A percentile compares a stretch with the other conserved stretches of the same genome.
phyloP scores from a whole-genome alignment of 352 stramenopile genomes.

The Phytopythium cucurbitacearum region DNA sequence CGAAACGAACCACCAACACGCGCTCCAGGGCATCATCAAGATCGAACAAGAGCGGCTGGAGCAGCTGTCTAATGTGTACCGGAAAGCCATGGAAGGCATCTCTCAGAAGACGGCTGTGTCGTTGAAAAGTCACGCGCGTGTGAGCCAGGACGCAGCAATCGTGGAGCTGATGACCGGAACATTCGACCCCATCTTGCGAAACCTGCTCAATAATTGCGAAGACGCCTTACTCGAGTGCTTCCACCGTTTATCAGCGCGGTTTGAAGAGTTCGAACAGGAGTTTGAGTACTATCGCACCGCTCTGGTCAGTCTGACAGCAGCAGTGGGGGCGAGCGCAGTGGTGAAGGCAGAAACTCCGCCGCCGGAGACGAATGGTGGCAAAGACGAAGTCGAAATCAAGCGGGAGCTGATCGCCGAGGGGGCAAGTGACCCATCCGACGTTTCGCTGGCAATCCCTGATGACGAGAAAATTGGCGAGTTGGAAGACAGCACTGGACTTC shows the following conservation, averaged over 20 bases:
- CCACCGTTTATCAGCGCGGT: slow-evolving; percentile 51
- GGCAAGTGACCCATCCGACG: slow-evolving; percentile 7
- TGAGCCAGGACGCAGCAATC: slow-evolving; percentile 54
- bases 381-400: slow-evolving; percentile 33
- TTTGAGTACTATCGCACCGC: slow-evolving; percentile 76
- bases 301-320: slow-evolving; percentile 38
- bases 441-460: slow-evolving; percentile 9
- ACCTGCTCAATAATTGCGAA: slow-evolving; percentile 69
- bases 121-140: slow-evolving; percentile 51
- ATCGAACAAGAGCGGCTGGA: slow-evolving; percentile 67
- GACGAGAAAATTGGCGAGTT: slow-evolving; percentile 17
- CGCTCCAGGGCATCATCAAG: slow-evolving; percentile 64
- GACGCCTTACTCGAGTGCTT: slow-evolving; percentile 62
- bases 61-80: slow-evolving; percentile 52
- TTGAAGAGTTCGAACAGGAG: slow-evolving; percentile 71
- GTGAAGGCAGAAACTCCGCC: slow-evolving; percentile 16
- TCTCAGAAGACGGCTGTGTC: slow-evolving; percentile 33
- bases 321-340: slow-evolving; percentile 3
- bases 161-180: slow-evolving; percentile 68
- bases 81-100: slow-evolving; percentile 47
- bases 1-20: slow-evolving; percentile 50
- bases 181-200: slow-evolving; percentile 59
- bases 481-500: slow-evolving; percentile 46
- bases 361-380: neutral
- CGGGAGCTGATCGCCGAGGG: slow-evolving; percentile 36